Evolutionary conservation across 1,284 basidiomycete species (phyloP).

Genomic region (Taiwanofungus camphoratus): DNA sequence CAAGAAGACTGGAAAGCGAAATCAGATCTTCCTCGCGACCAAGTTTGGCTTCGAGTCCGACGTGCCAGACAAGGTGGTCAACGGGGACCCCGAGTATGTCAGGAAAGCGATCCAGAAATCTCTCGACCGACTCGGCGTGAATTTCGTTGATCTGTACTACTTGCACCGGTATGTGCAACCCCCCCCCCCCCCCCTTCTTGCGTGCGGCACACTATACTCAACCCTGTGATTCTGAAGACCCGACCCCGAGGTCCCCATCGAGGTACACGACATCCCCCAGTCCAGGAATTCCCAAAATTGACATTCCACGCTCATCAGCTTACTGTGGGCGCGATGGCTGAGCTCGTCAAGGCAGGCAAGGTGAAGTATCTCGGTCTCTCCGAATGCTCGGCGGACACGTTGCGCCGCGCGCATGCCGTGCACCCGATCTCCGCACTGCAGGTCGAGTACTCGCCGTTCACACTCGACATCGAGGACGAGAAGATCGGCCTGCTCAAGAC

Average conservation of each 20-base stretch:
- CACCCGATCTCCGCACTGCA: constrained; percentile 58
- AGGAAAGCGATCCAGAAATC: constrained; percentile 31
- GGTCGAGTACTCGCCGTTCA: constrained; percentile 60
- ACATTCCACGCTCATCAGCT: constrained; percentile 19
- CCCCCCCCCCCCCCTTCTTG: too few species aligned
- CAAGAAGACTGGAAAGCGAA: constrained; percentile 33
- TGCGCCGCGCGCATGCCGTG: constrained; percentile 57
- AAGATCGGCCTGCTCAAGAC: constrained; percentile 42
- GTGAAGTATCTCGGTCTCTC: constrained; percentile 60
- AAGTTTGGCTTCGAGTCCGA: constrained; percentile 40
- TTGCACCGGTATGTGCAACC: constrained; percentile 30
- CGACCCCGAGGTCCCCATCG: constrained; percentile 40
- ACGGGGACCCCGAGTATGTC: constrained; percentile 32
- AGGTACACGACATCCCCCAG: constrained; percentile 25
- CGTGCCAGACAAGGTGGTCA: constrained; percentile 13
- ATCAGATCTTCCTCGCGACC: constrained; percentile 41
- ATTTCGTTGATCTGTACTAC: constrained; percentile 44
- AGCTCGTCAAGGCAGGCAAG: constrained; percentile 55
- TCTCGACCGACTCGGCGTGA: constrained; percentile 36
- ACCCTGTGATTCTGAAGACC: too few species aligned
- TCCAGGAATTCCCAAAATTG: background rate
- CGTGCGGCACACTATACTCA: too few species aligned
- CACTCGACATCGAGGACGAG: constrained; percentile 43
- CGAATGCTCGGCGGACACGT: constrained; percentile 49
- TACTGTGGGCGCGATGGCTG: constrained; percentile 45